phyloP scores from a whole-genome alignment of 2,329 filamentous ascomycete genomes.

The Pyrenochaeta sp. region DNA sequence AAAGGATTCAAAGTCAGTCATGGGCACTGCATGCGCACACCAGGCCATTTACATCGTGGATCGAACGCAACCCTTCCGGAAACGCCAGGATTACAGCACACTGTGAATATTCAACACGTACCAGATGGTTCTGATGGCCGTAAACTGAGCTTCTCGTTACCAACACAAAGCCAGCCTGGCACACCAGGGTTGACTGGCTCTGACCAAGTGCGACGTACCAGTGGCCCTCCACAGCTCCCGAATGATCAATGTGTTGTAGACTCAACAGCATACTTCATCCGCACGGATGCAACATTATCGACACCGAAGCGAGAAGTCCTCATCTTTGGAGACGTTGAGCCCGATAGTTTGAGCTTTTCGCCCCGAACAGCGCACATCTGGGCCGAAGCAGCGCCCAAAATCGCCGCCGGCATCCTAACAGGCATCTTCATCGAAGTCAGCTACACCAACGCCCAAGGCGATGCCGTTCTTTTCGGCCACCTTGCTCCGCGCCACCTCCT shows the following conservation, averaged over 20 bases:
- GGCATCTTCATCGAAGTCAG: constrained; percentile 97
- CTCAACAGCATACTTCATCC: constrained; percentile 92
- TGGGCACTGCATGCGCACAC: constrained; percentile 80
- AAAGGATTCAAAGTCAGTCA: constrained; percentile 89
- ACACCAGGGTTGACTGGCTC: constrained; percentile 38
- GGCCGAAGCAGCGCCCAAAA: constrained; percentile 86
- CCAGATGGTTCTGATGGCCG: constrained; percentile 36
- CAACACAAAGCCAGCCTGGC: constrained; percentile 44
- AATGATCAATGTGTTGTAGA: constrained; percentile 73
- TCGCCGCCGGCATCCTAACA: constrained; percentile 72
- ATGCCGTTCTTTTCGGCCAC: constrained; percentile 86
- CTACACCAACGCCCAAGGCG: constrained; percentile 80
- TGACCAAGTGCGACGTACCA: constrained; percentile 28
- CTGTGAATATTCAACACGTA: constrained; percentile 20
- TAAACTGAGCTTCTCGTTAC: constrained; percentile 44
- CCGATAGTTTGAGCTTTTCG: constrained; percentile 81
- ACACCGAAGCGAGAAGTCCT: constrained; percentile 70
- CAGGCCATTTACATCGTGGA: constrained; percentile 51
- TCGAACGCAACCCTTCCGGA: constrained; percentile 52
- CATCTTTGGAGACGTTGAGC: constrained; percentile 95
- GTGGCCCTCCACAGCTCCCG: constrained; percentile 22
- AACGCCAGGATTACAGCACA: constrained; percentile 33
- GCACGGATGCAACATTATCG: constrained; percentile 63
- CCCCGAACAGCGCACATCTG: constrained; percentile 85
- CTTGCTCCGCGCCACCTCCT: constrained; percentile 83